These are phyloP conservation scores for Exophiala mesophila DNA, from an alignment of 2,329 filamentous ascomycete genomes.

Conservation along the genomic window DNA sequence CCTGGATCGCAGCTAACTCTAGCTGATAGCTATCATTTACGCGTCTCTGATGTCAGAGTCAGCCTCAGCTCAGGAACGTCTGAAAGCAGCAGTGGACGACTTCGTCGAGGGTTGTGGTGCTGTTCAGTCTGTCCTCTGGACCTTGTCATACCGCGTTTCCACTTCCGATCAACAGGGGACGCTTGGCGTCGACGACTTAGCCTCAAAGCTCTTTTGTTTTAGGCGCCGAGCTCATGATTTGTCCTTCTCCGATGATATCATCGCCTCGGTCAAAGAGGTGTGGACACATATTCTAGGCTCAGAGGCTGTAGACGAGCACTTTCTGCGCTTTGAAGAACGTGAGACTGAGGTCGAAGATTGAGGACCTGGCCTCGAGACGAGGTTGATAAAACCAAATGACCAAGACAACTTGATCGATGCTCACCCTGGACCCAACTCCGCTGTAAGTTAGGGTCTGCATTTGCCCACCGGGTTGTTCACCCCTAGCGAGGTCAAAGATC, in stretches of 20 bases:
- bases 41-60: conserved; percentile 37
- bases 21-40: conserved; percentile 53
- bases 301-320: conserved; percentile 50
- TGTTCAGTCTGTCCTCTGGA: conserved; percentile 17
- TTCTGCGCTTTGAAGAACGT: conserved; percentile 40
- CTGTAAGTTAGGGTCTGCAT: too few relatives aligned
- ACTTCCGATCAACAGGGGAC: conserved; percentile 55
- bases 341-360: conserved; percentile 13
- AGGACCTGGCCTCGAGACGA: too few relatives aligned
- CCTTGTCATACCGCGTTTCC: conserved; percentile 40
- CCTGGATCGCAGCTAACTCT: conserved; percentile 13
- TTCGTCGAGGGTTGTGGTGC: conserved; percentile 13
- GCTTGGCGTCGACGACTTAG: too few relatives aligned
- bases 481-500: too few relatives aligned
- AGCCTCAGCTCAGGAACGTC: conserved; percentile 7
- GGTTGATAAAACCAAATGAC: too few relatives aligned
- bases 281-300: conserved; percentile 63
- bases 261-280: conserved; percentile 62
- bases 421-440: too few relatives aligned
- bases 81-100: conserved; percentile 14
- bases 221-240: conserved; percentile 59
- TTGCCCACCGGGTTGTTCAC: too few relatives aligned
- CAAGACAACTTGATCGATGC: too few relatives aligned
- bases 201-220: conserved; percentile 50
- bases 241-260: conserved; percentile 65